These are phyloP conservation scores for Ilyonectria mors-panacis DNA, from an alignment of 2,329 filamentous ascomycete species.

Conservation along the genomic window DNA sequence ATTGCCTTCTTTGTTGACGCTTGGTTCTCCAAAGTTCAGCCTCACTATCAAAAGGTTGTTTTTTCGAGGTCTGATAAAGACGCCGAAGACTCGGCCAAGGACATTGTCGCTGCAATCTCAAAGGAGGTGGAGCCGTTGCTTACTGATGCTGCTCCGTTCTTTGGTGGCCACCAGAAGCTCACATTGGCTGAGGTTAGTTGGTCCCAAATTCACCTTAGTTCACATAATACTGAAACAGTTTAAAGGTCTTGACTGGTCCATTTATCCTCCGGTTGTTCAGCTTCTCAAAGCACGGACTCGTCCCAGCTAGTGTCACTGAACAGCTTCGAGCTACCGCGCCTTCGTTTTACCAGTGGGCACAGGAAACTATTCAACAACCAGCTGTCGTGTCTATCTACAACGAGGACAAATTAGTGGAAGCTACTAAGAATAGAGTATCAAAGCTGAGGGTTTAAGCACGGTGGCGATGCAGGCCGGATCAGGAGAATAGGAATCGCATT, in stretches of 20 bases:
- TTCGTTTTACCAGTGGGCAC: conserved; percentile 77
- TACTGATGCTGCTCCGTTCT: conserved; percentile 69
- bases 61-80: conserved; percentile 65
- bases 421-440: conserved; percentile 39
- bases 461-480: background rate
- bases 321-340: conserved; percentile 70
- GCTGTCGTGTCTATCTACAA: conserved; percentile 77
- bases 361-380: conserved; percentile 71
- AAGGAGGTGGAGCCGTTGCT: conserved; percentile 84
- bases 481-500: background rate
- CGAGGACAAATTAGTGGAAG: conserved; percentile 54
- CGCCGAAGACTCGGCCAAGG: conserved; percentile 62
- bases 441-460: conserved; percentile 31
- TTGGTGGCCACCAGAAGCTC: conserved; percentile 73
- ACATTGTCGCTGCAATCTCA: conserved; percentile 68
- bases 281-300: conserved; percentile 67
- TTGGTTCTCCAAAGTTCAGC: conserved; percentile 73
- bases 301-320: conserved; percentile 63
- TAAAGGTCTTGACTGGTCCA: conserved; percentile 73
- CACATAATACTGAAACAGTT: background rate
- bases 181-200: conserved; percentile 80
- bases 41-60: conserved; percentile 62
- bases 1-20: conserved; percentile 82
- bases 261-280: conserved; percentile 75
- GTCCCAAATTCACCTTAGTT: fast-evolving